Evolutionary conservation across 192 early-diverging fungal genomes (phyloP).

Genomic region (Lobosporangium transversale): DNA sequence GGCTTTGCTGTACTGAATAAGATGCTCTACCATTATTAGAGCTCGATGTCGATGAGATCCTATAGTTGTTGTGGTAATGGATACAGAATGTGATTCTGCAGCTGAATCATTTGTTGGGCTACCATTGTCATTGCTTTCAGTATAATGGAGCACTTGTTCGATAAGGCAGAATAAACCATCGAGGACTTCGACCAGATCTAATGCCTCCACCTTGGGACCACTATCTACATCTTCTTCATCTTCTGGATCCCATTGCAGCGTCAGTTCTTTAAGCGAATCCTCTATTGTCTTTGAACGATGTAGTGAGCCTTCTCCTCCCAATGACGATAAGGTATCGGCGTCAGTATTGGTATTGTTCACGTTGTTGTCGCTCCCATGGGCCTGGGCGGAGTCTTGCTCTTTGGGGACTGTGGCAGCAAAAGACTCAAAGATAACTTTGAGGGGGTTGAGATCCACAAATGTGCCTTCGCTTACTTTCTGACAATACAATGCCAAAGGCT

Average conservation of each 20-base stretch:
- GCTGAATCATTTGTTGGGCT: background rate
- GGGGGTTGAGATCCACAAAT: conserved; percentile 15
- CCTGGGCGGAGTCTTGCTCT: background rate
- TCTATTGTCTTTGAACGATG: conserved; percentile 39
- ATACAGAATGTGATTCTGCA: background rate
- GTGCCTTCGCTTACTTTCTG: conserved; percentile 12
- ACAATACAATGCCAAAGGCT: conserved; percentile 44
- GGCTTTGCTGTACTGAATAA: conserved; percentile 25
- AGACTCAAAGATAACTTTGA: conserved; percentile 41
- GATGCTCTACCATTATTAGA: conserved; percentile 26
- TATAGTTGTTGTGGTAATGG: background rate
- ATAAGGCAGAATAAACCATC: conserved; percentile 36
- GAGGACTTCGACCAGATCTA: conserved; percentile 33
- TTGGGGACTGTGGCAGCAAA: conserved; percentile 7
- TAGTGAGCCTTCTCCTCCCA: background rate
- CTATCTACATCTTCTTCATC: conserved; percentile 17
- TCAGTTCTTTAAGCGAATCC: conserved; percentile 33
- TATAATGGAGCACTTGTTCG: conserved; percentile 4
- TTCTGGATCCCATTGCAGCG: conserved; percentile 37
- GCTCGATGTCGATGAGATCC: conserved; percentile 17
- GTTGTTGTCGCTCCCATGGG: background rate
- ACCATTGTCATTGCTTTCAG: background rate
- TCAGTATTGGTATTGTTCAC: background rate
- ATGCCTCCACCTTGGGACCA: conserved; percentile 29
- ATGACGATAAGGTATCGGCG: background rate